Conservation (phyloP, 768 basidiomycete genomes). For the Amanita muscaria region DNA sequence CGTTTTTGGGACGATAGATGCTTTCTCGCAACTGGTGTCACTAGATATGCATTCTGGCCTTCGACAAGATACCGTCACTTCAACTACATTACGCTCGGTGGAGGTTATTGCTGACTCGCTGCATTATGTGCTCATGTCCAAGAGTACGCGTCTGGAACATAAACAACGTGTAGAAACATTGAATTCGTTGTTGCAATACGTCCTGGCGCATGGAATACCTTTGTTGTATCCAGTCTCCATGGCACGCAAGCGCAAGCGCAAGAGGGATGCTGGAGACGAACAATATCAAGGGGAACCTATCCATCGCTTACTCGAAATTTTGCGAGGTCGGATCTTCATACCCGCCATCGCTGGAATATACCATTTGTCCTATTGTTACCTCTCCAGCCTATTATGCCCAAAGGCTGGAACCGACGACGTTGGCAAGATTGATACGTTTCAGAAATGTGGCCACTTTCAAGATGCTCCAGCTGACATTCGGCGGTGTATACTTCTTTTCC, state of each 20-base stretch:
- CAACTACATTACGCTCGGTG: slow-evolving; percentile 22
- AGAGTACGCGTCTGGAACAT: slow-evolving; percentile 1
- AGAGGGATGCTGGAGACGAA: neutral
- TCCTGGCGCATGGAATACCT: slow-evolving; percentile 14
- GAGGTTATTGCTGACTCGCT: slow-evolving; percentile 18
- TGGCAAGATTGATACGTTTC: neutral
- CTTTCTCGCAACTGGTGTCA: slow-evolving; percentile 21
- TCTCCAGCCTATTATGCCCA: slow-evolving; percentile 8
- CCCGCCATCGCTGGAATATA: neutral
- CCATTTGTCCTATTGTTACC: slow-evolving; percentile 1
- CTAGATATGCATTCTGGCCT: slow-evolving; percentile 15
- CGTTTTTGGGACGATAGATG: slow-evolving; percentile 22
- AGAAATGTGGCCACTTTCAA: neutral
- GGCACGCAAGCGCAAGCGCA: neutral
- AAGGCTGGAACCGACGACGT: neutral
- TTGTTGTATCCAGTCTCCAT: slow-evolving; percentile 8
- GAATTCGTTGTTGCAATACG: slow-evolving; percentile 11
- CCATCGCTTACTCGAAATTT: neutral
- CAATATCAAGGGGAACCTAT: neutral
- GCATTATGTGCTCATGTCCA: slow-evolving; percentile 1
- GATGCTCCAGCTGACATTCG: slow-evolving; percentile 1
- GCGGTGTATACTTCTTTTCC: slow-evolving; percentile 17
- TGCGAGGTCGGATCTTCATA: slow-evolving; percentile 3
- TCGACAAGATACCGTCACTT: slow-evolving; percentile 19
- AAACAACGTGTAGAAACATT: slow-evolving; percentile 16